Percentiles rank a stretch among this genome's conserved stretches.
Conservation (phyloP, 2,329 filamentous ascomycete species). For the Pestalotiopsis sp. region DNA sequence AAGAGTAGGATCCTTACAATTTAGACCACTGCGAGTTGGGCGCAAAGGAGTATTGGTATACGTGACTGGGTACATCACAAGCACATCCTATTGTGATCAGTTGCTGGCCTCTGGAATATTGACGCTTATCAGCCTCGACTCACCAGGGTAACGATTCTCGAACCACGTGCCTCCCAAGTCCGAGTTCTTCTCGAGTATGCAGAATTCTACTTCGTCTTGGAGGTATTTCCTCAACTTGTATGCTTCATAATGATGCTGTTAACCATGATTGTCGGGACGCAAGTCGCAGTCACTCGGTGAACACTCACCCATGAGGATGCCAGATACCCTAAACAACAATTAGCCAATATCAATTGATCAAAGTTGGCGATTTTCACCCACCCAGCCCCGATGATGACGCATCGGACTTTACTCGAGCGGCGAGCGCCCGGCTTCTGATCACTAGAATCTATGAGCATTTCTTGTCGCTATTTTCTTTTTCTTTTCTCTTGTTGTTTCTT, state of each 20-base stretch:
- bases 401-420: not conserved
- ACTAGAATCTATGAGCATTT: not conserved
- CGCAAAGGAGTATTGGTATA: conserved; percentile 1
- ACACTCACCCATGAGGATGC: not conserved
- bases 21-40: conserved; percentile 4
- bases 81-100: not conserved
- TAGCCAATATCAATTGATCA: not conserved
- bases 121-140: not conserved
- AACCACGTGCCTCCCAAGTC: conserved; percentile 5
- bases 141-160: conserved; percentile 3
- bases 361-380: not conserved
- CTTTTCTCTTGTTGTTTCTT: not conserved
- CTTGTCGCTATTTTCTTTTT: not conserved
- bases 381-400: conserved; percentile 1
- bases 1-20: not conserved
- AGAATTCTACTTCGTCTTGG: not conserved
- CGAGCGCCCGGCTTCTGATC: not conserved
- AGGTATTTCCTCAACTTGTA: not conserved
- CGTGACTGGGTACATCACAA: conserved; percentile 6
- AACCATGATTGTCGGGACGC: not conserved
- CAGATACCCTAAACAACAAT: not conserved
- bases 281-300: not conserved
- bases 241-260: not conserved
- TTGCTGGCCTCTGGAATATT: no score
- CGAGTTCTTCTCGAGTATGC: not conserved